Evolutionary conservation across 208 protist genomes (phyloP).

Genomic region (Acanthamoeba triangularis): DNA sequence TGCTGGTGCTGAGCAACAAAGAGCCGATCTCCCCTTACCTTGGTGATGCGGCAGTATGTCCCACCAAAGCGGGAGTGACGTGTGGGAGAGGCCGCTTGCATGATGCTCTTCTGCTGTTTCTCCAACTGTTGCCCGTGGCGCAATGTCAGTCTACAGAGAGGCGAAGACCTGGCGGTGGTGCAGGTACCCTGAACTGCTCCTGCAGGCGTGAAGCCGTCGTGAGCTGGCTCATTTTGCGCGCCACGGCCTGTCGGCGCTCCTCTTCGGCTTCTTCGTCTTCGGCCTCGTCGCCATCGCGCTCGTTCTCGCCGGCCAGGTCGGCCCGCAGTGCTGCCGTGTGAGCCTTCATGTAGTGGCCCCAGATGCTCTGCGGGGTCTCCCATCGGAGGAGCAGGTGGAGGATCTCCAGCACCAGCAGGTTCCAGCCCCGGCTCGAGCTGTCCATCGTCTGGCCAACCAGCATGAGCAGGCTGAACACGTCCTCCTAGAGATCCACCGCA

Average conservation of each 20-base stretch:
- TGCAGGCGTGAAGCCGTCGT: constrained; percentile 22
- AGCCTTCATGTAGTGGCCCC: constrained; percentile 21
- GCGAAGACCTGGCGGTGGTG: background rate
- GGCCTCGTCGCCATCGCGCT: background rate
- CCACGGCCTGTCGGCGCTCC: background rate
- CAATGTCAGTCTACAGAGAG: background rate
- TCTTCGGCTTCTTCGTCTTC: constrained; percentile 20
- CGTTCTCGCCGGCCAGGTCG: background rate
- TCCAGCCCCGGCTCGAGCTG: background rate
- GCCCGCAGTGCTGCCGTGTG: background rate
- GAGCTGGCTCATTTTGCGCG: constrained; percentile 11
- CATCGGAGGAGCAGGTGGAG: constrained; percentile 15
- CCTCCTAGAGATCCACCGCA: background rate
- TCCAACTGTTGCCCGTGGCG: background rate
- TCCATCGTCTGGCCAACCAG: constrained; percentile 53
- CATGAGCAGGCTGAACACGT: constrained; percentile 51
- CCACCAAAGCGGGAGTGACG: constrained; percentile 75
- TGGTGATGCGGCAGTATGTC: constrained; percentile 56
- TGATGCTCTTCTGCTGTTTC: constrained; percentile 47
- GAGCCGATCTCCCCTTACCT: background rate
- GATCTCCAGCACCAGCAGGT: constrained; percentile 67
- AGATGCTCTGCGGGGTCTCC: constrained; percentile 60
- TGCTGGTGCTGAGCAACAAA: background rate
- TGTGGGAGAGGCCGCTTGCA: constrained; percentile 59
- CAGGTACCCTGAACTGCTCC: constrained; percentile 1